Evolutionary conservation across 345 rosid genomes (phyloP).

Genomic region (Syzygium aqueum): DNA sequence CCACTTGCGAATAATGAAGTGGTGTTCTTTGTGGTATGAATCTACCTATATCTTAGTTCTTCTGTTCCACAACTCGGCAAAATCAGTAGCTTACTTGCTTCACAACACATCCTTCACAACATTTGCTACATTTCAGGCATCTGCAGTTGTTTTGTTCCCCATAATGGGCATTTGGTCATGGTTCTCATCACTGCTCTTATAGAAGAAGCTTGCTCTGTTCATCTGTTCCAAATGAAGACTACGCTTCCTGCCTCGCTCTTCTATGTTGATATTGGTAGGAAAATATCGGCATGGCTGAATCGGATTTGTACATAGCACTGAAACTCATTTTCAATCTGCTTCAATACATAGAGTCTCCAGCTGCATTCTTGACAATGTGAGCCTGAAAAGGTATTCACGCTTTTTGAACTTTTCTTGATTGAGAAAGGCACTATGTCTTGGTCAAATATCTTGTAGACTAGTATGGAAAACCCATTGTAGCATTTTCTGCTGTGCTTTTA

Average conservation of each 20-base stretch:
- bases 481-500: not conserved
- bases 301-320: not conserved
- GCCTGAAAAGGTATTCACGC: not conserved
- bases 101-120: not conserved
- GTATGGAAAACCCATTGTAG: not conserved
- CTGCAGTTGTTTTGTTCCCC: slow-evolving; percentile 61
- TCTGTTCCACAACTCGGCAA: not conserved
- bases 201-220: not conserved
- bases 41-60: not conserved
- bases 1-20: slow-evolving; percentile 49
- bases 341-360: not conserved
- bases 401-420: not conserved
- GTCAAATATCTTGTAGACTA: not conserved
- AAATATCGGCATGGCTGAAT: not conserved
- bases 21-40: slow-evolving; percentile 65
- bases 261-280: not conserved
- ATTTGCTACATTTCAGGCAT: slow-evolving; percentile 46
- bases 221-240: not conserved
- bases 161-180: slow-evolving; percentile 54
- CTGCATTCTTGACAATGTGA: not conserved
- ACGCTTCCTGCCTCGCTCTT: not conserved
- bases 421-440: not conserved
- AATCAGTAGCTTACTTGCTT: not conserved
- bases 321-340: not conserved
- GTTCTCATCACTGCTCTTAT: slow-evolving; percentile 19